These are phyloP conservation scores for Cordia subcordata DNA, from an alignment of 257 asterid species.

Conservation along the genomic window DNA sequence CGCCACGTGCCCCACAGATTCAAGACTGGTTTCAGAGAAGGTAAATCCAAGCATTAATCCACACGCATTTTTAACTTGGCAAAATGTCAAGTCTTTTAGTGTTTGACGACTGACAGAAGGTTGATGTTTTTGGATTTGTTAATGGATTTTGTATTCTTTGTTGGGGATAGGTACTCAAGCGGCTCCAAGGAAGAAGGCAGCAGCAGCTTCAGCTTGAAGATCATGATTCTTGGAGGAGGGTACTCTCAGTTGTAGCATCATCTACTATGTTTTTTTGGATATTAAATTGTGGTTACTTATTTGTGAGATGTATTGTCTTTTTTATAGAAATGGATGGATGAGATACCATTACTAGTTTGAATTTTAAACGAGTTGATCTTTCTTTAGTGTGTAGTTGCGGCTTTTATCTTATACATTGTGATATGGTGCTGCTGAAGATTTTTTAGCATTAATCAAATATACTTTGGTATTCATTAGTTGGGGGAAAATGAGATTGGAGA, in stretches of 20 bases:
- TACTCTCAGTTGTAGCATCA: constrained; percentile 14
- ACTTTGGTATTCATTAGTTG: no score
- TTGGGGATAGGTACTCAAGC: constrained; percentile 50
- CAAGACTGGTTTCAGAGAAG: constrained; percentile 85
- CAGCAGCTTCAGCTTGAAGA: constrained; percentile 47
- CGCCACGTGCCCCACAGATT: constrained; percentile 69
- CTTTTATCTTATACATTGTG: no score
- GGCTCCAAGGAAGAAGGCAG: constrained; percentile 74
- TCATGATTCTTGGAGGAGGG: constrained; percentile 8
- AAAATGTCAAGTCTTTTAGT: no score
- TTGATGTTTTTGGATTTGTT: not conserved
- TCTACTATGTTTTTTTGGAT: constrained; percentile 6
- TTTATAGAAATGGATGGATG: not conserved
- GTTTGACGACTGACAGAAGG: not conserved
- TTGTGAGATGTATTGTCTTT: not conserved
- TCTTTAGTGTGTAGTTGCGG: no score
- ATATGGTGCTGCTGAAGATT: no score
- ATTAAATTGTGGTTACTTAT: not conserved
- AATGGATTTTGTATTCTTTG: not conserved
- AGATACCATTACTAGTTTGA: not conserved
- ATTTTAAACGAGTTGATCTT: not conserved
- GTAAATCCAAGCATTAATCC: constrained; percentile 13
- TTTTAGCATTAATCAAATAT: no score
- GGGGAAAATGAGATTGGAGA: no score
- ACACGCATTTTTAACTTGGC: no score